Base-by-base conservation (phyloP, 83 land plant species). In the Thuja plicata region DNA sequence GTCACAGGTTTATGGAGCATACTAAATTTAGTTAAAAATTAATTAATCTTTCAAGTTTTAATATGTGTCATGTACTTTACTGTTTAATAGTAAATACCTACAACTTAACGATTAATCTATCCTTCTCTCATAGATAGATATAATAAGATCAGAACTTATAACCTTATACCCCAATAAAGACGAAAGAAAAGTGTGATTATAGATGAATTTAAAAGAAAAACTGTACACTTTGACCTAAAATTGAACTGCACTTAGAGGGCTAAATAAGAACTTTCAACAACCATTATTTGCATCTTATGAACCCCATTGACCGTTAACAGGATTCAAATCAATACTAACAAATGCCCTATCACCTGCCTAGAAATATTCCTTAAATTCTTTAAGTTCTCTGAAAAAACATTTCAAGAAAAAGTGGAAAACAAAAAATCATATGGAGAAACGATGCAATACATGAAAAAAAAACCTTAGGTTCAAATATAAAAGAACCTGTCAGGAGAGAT, bases 401-500 rank as follows among this genome's bases (percentile, higher is more conserved):
- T 46, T 83, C 48, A 38, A 40, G 9, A 85, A 52, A 86, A 21
- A 24, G 74, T 48, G 73, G 35, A 30, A 13, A 79, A 62, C 54
- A 50, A 38, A 70, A 43, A 45, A 24, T 57, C 35, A 27, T 17
- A 84, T 24, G 37, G 9, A 40, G 40, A 89, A 35, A 88, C 52
- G n/a, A 8, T 37, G 62, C 32, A 38, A 84, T 16, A 78, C 13
- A 10, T 74, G 38, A 74, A 30, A 74, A 13, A 74, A 5, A 19
- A 83, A 24, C 13, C 45, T 9, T 16, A 10, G 10, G 30, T 11
- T n/a, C 12, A 84, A 2, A 84, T 41, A 34, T 84, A 48, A 30
- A 24, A 24, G n/a, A 71, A 97, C 99, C 98, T 96, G 88, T 90
- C 73, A 80, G 97, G 90, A 81, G 96, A 93, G 77, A 94, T 92